Conservation (phyloP, 2,329 filamentous ascomycete species). For the Aspergillus ibericus region DNA sequence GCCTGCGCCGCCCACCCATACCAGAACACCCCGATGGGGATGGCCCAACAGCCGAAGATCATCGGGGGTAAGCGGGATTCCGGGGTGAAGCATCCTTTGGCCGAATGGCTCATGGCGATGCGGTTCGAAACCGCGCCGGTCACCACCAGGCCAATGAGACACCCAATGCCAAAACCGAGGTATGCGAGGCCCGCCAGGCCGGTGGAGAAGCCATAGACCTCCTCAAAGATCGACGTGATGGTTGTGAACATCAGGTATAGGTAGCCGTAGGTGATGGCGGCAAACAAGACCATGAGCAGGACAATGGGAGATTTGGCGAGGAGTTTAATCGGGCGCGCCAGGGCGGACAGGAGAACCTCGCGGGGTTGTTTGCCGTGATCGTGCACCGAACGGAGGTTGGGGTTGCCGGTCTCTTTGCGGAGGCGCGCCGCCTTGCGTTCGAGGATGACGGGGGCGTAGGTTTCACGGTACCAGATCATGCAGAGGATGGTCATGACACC, state of each 20-base stretch:
- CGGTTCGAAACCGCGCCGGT: slow-evolving; percentile 26
- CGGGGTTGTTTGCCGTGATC: slow-evolving; percentile 35
- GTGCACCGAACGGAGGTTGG: slow-evolving; percentile 19
- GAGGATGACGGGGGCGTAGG: slow-evolving; percentile 31
- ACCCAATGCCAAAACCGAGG: slow-evolving; percentile 47
- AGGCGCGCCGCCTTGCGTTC: slow-evolving; percentile 25
- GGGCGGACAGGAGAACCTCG: slow-evolving; percentile 39
- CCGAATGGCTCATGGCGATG: slow-evolving; percentile 24
- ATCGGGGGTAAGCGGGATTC: slow-evolving; percentile 52
- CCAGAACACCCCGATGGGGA: slow-evolving; percentile 46
- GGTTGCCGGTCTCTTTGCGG: slow-evolving; percentile 26
- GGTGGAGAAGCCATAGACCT: slow-evolving; percentile 44
- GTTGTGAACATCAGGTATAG: slow-evolving; percentile 54
- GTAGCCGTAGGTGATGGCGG: slow-evolving; percentile 52
- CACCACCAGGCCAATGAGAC: slow-evolving; percentile 28
- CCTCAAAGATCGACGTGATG: slow-evolving; percentile 48
- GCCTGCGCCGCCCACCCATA: slow-evolving; percentile 51
- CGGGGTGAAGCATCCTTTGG: slow-evolving; percentile 31
- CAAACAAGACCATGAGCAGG: slow-evolving; percentile 48
- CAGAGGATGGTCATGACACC: slow-evolving; percentile 19
- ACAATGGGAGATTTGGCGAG: slow-evolving; percentile 36
- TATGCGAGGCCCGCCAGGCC: slow-evolving; percentile 45
- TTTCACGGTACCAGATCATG: slow-evolving; percentile 29
- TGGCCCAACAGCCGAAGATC: slow-evolving; percentile 51
- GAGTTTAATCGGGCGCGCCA: slow-evolving; percentile 47